Conservation (phyloP, 805 yeast species). For the Komagataella pseudopastoris region DNA sequence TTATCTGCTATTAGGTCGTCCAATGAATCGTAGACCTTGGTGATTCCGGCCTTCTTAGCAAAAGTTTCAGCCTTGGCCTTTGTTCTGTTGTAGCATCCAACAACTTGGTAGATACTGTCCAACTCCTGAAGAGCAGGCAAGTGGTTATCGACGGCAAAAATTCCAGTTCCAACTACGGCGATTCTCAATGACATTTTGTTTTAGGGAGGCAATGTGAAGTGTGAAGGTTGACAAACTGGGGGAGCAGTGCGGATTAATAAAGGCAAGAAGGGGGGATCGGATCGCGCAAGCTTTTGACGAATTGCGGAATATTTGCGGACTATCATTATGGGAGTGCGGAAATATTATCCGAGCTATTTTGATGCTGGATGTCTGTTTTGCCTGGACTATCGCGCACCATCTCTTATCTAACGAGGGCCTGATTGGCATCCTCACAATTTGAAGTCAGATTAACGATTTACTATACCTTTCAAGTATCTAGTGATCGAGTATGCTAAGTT, state of each 20-base stretch:
- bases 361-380: background rate
- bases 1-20: constrained; percentile 57
- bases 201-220: background rate
- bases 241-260: background rate
- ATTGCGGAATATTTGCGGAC: background rate
- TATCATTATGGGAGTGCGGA: background rate
- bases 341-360: background rate
- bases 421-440: background rate
- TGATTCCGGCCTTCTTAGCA: constrained; percentile 48
- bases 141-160: constrained; percentile 78
- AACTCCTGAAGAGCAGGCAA: constrained; percentile 54
- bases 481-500: constrained; percentile 17
- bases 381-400: background rate
- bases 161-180: constrained; percentile 72
- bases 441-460: background rate
- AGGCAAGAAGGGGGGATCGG: background rate
- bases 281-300: background rate
- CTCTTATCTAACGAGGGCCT: background rate
- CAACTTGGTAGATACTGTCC: constrained; percentile 37
- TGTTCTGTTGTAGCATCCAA: constrained; percentile 76
- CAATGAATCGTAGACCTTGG: constrained; percentile 42
- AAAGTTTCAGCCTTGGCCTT: constrained; percentile 70
- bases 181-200: constrained; percentile 25
- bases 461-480: background rate
- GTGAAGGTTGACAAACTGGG: background rate